These are phyloP conservation scores for Kregervanrija pseudodelftensis DNA, from an alignment of 805 yeast genomes.

Conservation along the genomic window DNA sequence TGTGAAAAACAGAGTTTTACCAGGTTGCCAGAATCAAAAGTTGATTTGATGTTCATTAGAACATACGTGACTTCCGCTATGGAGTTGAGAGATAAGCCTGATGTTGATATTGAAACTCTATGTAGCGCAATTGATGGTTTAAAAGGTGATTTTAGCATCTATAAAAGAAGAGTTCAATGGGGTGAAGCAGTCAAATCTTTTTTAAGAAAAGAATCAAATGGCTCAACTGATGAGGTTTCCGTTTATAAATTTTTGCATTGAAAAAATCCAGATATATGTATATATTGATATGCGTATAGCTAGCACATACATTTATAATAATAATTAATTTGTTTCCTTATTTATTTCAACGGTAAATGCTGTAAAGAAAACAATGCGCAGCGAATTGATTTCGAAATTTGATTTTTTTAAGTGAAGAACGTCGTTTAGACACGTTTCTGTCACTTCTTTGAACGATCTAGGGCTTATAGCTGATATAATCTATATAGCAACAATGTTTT, in stretches of 20 bases:
- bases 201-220: slow-evolving; percentile 32
- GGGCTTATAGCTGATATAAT: no score
- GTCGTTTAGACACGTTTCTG: no score
- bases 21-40: slow-evolving; percentile 41
- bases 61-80: slow-evolving; percentile 52
- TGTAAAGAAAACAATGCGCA: no score
- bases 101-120: slow-evolving; percentile 40
- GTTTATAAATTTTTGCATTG: slow-evolving; percentile 14
- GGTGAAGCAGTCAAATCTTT: slow-evolving; percentile 53
- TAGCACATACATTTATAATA: no score
- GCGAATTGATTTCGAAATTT: no score
- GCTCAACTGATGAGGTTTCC: slow-evolving; percentile 21
- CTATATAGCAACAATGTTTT: slow-evolving; percentile 34
- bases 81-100: slow-evolving; percentile 31
- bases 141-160: slow-evolving; percentile 49
- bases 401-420: no score
- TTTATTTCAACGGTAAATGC: no score
- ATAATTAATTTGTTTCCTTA: no score
- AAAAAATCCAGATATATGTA: not conserved
- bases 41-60: slow-evolving; percentile 45
- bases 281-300: no score
- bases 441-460: no score
- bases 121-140: slow-evolving; percentile 59
- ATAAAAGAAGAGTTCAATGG: slow-evolving; percentile 63
- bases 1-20: slow-evolving; percentile 54